A percentile compares a stretch with the other conserved stretches of the same genome.
These are phyloP conservation scores for Capsicum rhomboideum DNA, from an alignment of 257 asterid species.

Conservation along the genomic window DNA sequence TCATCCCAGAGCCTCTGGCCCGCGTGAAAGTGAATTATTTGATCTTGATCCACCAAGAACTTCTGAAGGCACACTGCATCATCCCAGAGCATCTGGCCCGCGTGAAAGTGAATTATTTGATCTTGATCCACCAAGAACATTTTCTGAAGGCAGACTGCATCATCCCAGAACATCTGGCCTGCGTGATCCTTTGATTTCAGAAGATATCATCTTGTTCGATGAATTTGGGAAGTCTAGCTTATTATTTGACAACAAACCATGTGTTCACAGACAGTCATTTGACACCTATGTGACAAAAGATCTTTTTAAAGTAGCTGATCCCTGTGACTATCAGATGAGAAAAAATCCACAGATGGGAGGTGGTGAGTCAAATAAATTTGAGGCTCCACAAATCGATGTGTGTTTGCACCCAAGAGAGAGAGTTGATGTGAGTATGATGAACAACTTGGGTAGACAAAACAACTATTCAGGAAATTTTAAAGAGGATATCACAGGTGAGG, in stretches of 20 bases:
- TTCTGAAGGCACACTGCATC: too few species aligned
- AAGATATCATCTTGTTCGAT: constrained; percentile 21
- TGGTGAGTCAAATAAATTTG: constrained; percentile 25
- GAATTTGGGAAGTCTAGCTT: constrained; percentile 33
- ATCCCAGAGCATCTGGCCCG: too few species aligned
- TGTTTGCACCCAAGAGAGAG: constrained; percentile 33
- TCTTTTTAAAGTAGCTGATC: constrained; percentile 24
- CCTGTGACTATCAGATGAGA: constrained; percentile 28
- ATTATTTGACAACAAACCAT: constrained; percentile 30
- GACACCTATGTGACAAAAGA: constrained; percentile 25
- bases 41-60: too few species aligned
- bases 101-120: constrained; percentile 6
- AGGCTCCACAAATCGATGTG: constrained; percentile 21
- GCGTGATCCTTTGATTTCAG: constrained; percentile 41
- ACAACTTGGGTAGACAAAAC: constrained; percentile 17
- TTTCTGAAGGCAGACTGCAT: constrained; percentile 29
- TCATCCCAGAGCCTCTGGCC: too few species aligned
- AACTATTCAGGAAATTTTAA: constrained; percentile 29
- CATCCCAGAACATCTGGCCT: constrained; percentile 30
- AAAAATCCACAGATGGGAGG: constrained; percentile 31
- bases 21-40: too few species aligned
- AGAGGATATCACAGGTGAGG: constrained; percentile 58
- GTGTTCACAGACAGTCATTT: constrained; percentile 14
- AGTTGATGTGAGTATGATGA: constrained; percentile 19
- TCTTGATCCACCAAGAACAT: constrained; percentile 31